Evolutionary conservation across 306 rosid species (phyloP), one percentile per base, ranked within the genome.

Genomic region (Sindora glabra): DNA sequence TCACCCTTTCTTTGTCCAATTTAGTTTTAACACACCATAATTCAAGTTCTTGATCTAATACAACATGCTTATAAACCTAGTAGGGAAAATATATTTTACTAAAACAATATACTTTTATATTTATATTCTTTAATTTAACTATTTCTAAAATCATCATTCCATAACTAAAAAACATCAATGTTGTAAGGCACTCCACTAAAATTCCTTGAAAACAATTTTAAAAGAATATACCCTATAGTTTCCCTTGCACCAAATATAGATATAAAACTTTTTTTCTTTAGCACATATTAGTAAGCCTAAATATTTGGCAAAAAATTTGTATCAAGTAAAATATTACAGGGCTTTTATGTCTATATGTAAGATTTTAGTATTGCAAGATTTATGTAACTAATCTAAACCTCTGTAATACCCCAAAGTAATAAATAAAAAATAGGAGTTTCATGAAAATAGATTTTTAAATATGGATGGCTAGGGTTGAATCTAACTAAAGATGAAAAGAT

Each of bases 111-210:
- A n/a, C n/a, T n/a, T n/a, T n/a, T n/a, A n/a, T n/a, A n/a, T n/a
- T n/a, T n/a, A n/a, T n/a, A n/a, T n/a, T n/a, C n/a, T n/a, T n/a
- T n/a, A n/a, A n/a, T n/a, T n/a, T n/a, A n/a, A n/a, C n/a, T n/a
- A n/a, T n/a, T n/a, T 81, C 83, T 0, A 67, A 37, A 6, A 81
- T 70, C 26, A 69, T 75, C 26, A 76, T 80, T 11, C 86, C 77
- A 7, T 76, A 81, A 57, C 78, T 77, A 32, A 73, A n/a, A 70
- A 8, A 76, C 86, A 36, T 81, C 83, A 25, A 83, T 81, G 75
- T 81, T 81, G 16, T 67, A 51, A 0, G 80, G 69, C 32, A 81
- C 75, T 59, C 77, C 77, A 52, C 69, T 73, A 36, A 53, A 73
- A n/a, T n/a, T n/a, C n/a, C n/a, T 55, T 69, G 58, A 11, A 73